Evolutionary conservation across 2,329 filamentous ascomycete species (phyloP).

Genomic region (Xylaria polymorpha): DNA sequence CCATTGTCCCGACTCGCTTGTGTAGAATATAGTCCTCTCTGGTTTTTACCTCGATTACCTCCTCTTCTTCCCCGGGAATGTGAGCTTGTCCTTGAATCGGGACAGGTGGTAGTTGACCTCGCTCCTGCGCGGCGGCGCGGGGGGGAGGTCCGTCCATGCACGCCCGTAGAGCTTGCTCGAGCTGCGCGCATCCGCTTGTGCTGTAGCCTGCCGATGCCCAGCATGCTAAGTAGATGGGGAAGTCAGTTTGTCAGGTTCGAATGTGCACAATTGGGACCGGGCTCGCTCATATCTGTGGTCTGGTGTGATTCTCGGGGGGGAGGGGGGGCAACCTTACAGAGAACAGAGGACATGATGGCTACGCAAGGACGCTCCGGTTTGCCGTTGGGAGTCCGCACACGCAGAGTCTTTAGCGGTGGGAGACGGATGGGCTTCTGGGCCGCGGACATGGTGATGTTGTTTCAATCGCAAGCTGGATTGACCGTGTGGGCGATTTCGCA

Average conservation of each 20-base stretch:
- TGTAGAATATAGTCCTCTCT: background rate
- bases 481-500: constrained; percentile 17
- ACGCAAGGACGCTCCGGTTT: constrained; percentile 64
- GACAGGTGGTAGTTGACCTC: constrained; percentile 92
- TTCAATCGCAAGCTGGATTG: constrained; percentile 3
- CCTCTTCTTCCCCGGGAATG: constrained; percentile 63
- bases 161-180: constrained; percentile 70
- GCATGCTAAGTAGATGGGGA: constrained; percentile 67
- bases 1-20: background rate
- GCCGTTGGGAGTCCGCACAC: constrained; percentile 65
- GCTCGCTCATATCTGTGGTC: background rate
- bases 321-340: constrained; percentile 57
- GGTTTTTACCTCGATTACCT: constrained; percentile 34
- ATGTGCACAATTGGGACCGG: background rate
- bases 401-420: constrained; percentile 66
- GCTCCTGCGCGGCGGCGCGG: constrained; percentile 69
- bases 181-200: constrained; percentile 66
- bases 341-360: constrained; percentile 67
- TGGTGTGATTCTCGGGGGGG: too few species aligned
- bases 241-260: constrained; percentile 20
- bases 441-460: constrained; percentile 54
- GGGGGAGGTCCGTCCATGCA: constrained; percentile 84
- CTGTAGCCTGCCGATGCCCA: constrained; percentile 84
- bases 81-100: constrained; percentile 80
- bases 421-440: constrained; percentile 66